phyloP scores from a whole-genome alignment of 306 rosid genomes.

The Coriaria nepalensis region DNA sequence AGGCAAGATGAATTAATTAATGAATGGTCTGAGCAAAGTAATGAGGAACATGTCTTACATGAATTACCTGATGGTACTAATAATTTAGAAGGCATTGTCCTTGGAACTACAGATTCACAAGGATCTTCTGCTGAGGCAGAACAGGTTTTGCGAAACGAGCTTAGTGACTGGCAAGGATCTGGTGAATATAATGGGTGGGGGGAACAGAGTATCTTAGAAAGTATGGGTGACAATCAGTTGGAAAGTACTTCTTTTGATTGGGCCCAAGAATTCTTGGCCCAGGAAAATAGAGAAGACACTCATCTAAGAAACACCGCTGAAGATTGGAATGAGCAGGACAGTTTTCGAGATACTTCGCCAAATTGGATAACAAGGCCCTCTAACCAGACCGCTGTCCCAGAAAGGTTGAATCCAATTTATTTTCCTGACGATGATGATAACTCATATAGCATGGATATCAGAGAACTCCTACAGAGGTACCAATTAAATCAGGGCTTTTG shows the following conservation, averaged over 20 bases:
- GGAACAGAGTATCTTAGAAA: conserved; percentile 19
- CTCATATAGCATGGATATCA: conserved; percentile 58
- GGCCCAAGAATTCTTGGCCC: conserved; percentile 45
- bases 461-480: conserved; percentile 89
- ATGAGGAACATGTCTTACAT: conserved; percentile 18
- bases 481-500: neutral
- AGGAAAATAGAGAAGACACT: conserved; percentile 44
- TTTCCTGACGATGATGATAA: conserved; percentile 85
- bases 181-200: conserved; percentile 34
- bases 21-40: conserved; percentile 34
- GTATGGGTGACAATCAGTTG: conserved; percentile 34
- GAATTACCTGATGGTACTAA: conserved; percentile 19
- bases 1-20: conserved; percentile 22
- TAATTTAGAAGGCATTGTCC: conserved; percentile 19
- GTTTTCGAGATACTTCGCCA: conserved; percentile 75
- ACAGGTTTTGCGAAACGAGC: conserved; percentile 33
- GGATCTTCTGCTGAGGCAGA: conserved; percentile 35
- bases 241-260: conserved; percentile 37
- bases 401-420: conserved; percentile 47
- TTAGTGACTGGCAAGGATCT: conserved; percentile 33
- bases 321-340: conserved; percentile 61
- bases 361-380: conserved; percentile 80
- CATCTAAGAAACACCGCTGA: conserved; percentile 44
- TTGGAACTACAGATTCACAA: conserved; percentile 21
- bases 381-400: conserved; percentile 43